Conservation (phyloP, 805 yeast genomes). For the Diddensiella caesifluorescens region DNA sequence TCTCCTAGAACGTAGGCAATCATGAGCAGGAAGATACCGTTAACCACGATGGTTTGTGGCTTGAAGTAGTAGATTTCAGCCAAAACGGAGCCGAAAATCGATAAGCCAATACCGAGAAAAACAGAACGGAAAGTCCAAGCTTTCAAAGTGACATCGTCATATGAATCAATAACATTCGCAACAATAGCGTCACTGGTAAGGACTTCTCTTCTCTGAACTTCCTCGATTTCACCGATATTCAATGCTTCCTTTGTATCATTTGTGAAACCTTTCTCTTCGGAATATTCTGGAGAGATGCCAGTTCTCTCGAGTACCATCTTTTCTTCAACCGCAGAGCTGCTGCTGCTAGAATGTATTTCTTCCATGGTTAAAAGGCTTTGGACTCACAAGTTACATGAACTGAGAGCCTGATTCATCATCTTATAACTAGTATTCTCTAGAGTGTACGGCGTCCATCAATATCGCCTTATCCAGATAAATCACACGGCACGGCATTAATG, state of each 20-base stretch:
- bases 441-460: slow-evolving; percentile 1
- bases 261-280: slow-evolving; percentile 2
- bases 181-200: slow-evolving; percentile 17
- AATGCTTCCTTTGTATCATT: not conserved
- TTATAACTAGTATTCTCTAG: not conserved
- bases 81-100: slow-evolving; percentile 35
- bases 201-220: slow-evolving; percentile 4
- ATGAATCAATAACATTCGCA: slow-evolving; percentile 15
- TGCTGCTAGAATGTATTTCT: slow-evolving; percentile 2
- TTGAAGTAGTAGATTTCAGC: slow-evolving; percentile 36
- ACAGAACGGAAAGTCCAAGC: slow-evolving; percentile 39
- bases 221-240: slow-evolving; percentile 1
- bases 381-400: not conserved
- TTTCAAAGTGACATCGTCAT: slow-evolving; percentile 35
- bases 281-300: not conserved
- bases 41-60: slow-evolving; percentile 34
- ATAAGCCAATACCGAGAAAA: slow-evolving; percentile 32
- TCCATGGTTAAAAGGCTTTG: not conserved
- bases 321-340: slow-evolving; percentile 2
- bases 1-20: slow-evolving; percentile 33
- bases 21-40: slow-evolving; percentile 33
- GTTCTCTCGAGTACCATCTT: slow-evolving; percentile 3
- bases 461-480: slow-evolving; percentile 1
- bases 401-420: not conserved
- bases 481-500: slow-evolving; percentile 1